Percentiles rank a stretch among this genome's conserved stretches.
Evolutionary conservation across 371 early-diverging fungal species (phyloP).

Genomic region (Encephalitozoon hellem): DNA sequence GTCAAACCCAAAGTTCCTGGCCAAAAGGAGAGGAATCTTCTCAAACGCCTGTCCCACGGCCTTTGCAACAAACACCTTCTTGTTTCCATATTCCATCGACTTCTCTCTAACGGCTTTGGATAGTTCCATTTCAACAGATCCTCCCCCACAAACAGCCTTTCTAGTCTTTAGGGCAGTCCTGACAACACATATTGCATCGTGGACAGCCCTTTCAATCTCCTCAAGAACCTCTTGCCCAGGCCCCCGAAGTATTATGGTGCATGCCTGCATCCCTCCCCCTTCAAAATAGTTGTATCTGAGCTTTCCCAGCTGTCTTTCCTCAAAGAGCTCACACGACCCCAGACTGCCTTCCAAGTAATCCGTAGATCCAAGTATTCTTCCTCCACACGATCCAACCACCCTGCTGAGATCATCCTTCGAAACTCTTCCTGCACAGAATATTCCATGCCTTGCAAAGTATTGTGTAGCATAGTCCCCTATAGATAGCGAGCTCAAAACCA

Average conservation of each 20-base stretch:
- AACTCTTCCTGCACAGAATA: conserved; percentile 98
- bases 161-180: conserved; percentile 59
- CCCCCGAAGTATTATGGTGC: conserved; percentile 89
- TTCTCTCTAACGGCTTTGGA: conserved; percentile 80
- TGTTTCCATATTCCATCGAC: conserved; percentile 78
- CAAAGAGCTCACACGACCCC: conserved; percentile 79
- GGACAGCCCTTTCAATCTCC: conserved; percentile 91
- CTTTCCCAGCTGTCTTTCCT: conserved; percentile 92
- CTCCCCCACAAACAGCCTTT: conserved; percentile 88
- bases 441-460: conserved; percentile 96
- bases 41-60: conserved; percentile 94
- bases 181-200: conserved; percentile 98
- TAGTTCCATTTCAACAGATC: conserved; percentile 73
- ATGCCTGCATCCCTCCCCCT: conserved; percentile 77
- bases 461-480: conserved; percentile 99
- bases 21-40: conserved; percentile 90
- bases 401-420: conserved; percentile 79
- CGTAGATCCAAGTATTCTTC: conserved; percentile 75
- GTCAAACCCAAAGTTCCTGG: conserved; percentile 97
- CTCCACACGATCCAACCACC: conserved; percentile 86
- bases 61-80: conserved; percentile 84
- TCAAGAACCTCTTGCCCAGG: conserved; percentile 98
- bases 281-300: conserved; percentile 91
- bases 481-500: conserved; percentile 90
- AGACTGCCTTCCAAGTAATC: conserved; percentile 66